A percentile compares a stretch with the other conserved stretches of the same genome.
phyloP scores from a whole-genome alignment of 2,329 filamentous ascomycete genomes.

The Chalara sp. region DNA sequence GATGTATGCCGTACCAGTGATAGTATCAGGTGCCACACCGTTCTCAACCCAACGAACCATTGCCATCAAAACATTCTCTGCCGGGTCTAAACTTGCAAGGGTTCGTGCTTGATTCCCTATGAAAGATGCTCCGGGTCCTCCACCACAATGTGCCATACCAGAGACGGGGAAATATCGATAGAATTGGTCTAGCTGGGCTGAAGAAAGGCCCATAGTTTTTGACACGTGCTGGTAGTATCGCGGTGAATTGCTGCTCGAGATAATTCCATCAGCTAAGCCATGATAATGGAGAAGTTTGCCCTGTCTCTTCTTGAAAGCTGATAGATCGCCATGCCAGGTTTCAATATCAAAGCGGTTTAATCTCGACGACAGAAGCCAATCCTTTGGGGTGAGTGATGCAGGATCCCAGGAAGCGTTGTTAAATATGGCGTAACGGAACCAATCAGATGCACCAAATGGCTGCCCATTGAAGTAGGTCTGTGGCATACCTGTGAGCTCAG shows the following conservation, averaged over 20 bases:
- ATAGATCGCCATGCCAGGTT: slow-evolving; percentile 17
- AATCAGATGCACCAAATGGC: not conserved
- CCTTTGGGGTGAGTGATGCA: slow-evolving; percentile 31
- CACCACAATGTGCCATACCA: slow-evolving; percentile 43
- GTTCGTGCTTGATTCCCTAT: slow-evolving; percentile 21
- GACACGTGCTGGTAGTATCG: slow-evolving; percentile 35
- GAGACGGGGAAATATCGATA: slow-evolving; percentile 45
- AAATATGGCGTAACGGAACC: not conserved
- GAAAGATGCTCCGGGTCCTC: slow-evolving; percentile 37
- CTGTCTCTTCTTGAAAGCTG: slow-evolving; percentile 14
- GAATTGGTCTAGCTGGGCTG: slow-evolving; percentile 33
- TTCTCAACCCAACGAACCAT: slow-evolving; percentile 41
- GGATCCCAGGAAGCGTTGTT: slow-evolving; percentile 31
- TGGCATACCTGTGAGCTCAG: not conserved
- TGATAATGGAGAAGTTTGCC: slow-evolving; percentile 20
- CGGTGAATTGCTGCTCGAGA: slow-evolving; percentile 36
- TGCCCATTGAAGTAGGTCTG: not conserved
- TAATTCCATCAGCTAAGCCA: slow-evolving; percentile 20
- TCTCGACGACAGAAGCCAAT: slow-evolving; percentile 21
- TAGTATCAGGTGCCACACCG: slow-evolving; percentile 30
- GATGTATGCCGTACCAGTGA: slow-evolving; percentile 16
- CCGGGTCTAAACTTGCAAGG: slow-evolving; percentile 25
- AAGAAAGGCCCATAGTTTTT: slow-evolving; percentile 31
- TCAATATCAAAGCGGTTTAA: slow-evolving; percentile 17
- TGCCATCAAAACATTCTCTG: slow-evolving; percentile 39